Conservation (phyloP, 257 asterid genomes). For the Solanum medicagineum region DNA sequence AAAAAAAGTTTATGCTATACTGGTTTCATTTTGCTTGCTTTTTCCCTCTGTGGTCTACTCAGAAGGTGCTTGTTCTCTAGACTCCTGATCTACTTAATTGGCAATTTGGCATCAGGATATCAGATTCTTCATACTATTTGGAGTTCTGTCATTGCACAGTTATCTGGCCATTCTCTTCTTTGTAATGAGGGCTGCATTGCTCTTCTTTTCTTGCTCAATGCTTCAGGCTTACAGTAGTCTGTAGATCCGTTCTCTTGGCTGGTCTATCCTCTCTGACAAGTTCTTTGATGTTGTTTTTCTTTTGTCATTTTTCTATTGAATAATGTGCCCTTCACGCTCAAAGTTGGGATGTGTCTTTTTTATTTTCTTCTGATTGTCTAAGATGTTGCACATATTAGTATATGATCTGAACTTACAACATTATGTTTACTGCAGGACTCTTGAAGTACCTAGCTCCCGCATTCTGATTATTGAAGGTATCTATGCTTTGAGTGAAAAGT, state of each 20-base stretch:
- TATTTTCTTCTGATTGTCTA: not conserved
- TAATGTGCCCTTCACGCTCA: not conserved
- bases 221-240: not conserved
- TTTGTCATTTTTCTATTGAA: not conserved
- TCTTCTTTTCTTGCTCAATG: not conserved
- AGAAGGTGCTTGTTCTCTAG: not conserved
- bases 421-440: conserved; percentile 45
- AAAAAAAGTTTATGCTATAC: not conserved
- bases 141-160: not conserved
- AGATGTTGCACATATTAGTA: not conserved
- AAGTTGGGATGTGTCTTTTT: not conserved
- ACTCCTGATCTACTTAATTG: not conserved
- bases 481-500: conserved; percentile 81
- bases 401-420: conserved; percentile 12
- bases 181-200: not conserved
- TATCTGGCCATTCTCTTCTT: not conserved
- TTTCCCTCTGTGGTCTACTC: not conserved
- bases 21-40: not conserved
- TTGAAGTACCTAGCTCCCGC: conserved; percentile 88
- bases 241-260: not conserved
- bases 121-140: not conserved
- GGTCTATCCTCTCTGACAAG: not conserved
- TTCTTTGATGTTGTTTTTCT: not conserved
- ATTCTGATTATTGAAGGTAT: conserved; percentile 89
- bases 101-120: not conserved